Base-by-base conservation (phyloP, 352 stramenopile genomes). In the Peronospora farinosa region DNA sequence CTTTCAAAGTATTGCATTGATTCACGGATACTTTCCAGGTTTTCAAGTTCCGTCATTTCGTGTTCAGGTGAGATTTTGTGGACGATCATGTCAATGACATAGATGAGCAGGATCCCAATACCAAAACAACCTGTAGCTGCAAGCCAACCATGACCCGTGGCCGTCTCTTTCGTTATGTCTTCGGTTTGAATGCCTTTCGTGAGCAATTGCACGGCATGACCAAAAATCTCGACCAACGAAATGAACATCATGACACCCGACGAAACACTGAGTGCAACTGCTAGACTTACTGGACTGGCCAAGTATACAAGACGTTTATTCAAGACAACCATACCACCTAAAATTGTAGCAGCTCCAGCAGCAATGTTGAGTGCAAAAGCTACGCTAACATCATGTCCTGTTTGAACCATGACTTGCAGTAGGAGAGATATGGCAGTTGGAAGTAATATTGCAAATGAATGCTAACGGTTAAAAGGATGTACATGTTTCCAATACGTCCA, bases 41-140 rank as follows among this genome's bases (percentile, higher is more conserved):
- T 61, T 7, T 65, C 46, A 30, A 72, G 43, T 38, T 58, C 39
- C 60, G 85, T 69, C 33, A 48, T 39, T 27, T 65, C 51, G 35
- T 71, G 40, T 8, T 66, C 65, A 9, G 64, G 64, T 2, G 60
- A 51, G 21, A 74, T 48, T 31, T 61, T 59, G 47, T 75, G 67
- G 11, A 80, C 67, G 15, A 84, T 51, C 0, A 39, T n/a, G 37
- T 84, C 70, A 41, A 82, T 63, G 23, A 54, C 23, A 53, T 82
- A 82, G 45, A 83, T 78, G 35, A 84, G 43, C 0, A 42, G 25
- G 7, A 96, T 86, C 35, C 89, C 92, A 11, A 59, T 67, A 53
- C 88, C 95, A 62, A 97, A 96, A 57, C 72, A 94, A 0, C 74
- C 41, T 7, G 87, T 96, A 8, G 84, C 74, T 40, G 71, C 74